phyloP scores from a whole-genome alignment of 331 rosid genomes.

The Dryas integrifolia region DNA sequence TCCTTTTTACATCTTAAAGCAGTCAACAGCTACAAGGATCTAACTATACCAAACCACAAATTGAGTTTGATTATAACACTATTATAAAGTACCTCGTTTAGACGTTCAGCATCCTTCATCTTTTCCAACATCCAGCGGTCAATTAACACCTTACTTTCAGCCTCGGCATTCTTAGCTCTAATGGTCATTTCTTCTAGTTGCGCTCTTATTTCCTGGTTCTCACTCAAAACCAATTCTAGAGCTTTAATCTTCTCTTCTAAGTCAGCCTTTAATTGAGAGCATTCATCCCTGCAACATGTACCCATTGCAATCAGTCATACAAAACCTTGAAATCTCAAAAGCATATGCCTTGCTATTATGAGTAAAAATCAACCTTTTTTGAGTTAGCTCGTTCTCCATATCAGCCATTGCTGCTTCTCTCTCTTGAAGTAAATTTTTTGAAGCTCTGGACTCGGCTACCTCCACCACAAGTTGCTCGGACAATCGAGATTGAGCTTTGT shows the following conservation, averaged over 20 bases:
- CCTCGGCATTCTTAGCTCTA: constrained; percentile 71
- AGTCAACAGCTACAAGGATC: constrained; percentile 11
- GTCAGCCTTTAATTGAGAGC: constrained; percentile 60
- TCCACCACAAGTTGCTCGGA: constrained; percentile 88
- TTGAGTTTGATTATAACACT: constrained; percentile 3
- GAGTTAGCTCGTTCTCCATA: constrained; percentile 57
- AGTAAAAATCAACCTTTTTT: constrained; percentile 46
- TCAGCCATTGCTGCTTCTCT: constrained; percentile 49
- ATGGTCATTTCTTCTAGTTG: constrained; percentile 60
- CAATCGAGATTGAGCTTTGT: constrained; percentile 82
- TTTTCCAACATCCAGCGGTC: constrained; percentile 97
- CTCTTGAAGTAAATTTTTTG: constrained; percentile 59
- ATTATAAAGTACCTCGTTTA: constrained; percentile 68
- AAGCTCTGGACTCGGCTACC: constrained; percentile 74
- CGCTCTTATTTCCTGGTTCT: constrained; percentile 67
- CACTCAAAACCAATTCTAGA: constrained; percentile 63
- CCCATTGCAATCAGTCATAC: constrained; percentile 17
- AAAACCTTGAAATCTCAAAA: constrained; percentile 18
- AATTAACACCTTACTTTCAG: constrained; percentile 83
- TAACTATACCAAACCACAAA: constrained; percentile 14
- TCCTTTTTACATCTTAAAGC: not conserved
- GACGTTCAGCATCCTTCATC: constrained; percentile 99
- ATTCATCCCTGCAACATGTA: constrained; percentile 59
- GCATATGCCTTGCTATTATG: not conserved
- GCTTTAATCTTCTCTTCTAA: constrained; percentile 71